Base-by-base conservation (phyloP, 2,329 filamentous ascomycete genomes). In the Epicoccum sorghinum region DNA sequence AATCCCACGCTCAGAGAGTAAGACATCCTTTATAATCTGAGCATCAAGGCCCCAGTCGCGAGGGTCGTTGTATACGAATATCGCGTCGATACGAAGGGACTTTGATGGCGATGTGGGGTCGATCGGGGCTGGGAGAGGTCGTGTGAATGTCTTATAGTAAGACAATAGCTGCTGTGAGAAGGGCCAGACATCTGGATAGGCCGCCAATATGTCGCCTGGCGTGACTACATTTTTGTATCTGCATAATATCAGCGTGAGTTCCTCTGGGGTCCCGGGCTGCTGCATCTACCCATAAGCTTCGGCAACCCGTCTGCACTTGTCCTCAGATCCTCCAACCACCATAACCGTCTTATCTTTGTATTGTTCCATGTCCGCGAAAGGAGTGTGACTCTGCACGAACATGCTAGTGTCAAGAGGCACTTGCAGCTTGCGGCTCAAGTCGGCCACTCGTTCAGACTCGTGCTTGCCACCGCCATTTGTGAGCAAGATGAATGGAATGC, bases 61-160 rank as follows among this genome's bases (percentile, higher is more conserved):
- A 3, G 95, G 93, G 75, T 98, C 95, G 73, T 96, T 96, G 82
- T 93, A 97, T 6, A 97, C 89, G 67, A 98, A 89, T 25, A 98
- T 86, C 25, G 93, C 92, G 69, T 96, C 91, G 63, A 99, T 89
- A 65, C 91, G 92, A 42, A 93, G 81, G 14, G 79, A 82, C 12
- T 78, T 77, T 0, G 74, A 75, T 2, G 74, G 80, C 55, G 80
- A 77, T 13, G 72, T 68, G 33, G 81, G 71, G 46, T 78, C 75
- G 59, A 83, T 78, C 10, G 79, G 79, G 7, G 62, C 61, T 0
- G 87, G 86, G 0, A 90, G 78, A 1, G 84, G 83, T 33, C 82
- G 81, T 13, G 84, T 80, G 52, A 83, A 84, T 6, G 70, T 65
- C 37, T 76, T 78, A 74, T 91, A 91, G 69, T 88, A 82, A 36